phyloP scores from a whole-genome alignment of 805 yeast species.

The Pichia cephalocereana region DNA sequence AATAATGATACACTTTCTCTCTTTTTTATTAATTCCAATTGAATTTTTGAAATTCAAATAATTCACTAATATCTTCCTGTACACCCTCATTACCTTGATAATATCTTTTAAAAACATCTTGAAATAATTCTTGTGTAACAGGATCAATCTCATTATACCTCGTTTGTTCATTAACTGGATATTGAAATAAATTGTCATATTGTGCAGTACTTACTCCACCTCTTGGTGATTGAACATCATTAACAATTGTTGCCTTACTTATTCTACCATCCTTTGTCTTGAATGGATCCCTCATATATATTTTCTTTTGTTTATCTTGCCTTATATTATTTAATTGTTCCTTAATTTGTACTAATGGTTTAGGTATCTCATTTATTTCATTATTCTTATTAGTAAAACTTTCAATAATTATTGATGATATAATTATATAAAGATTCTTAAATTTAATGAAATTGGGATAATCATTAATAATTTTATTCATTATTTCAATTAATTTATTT shows the following conservation, averaged over 20 bases:
- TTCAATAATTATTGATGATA: constrained; percentile 13
- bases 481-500: constrained; percentile 6
- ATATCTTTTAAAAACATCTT: constrained; percentile 18
- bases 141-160: not conserved
- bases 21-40: not conserved
- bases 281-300: not conserved
- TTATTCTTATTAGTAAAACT: constrained; percentile 6
- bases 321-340: not conserved
- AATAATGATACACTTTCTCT: too few relatives aligned
- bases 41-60: constrained; percentile 5
- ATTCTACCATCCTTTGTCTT: not conserved
- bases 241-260: too few relatives aligned
- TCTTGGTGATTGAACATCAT: not conserved
- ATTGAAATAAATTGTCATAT: too few relatives aligned
- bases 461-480: constrained; percentile 13
- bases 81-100: constrained; percentile 13
- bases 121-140: constrained; percentile 18
- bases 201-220: not conserved
- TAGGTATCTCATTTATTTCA: not conserved
- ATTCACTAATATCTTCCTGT: constrained; percentile 1
- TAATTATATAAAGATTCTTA: constrained; percentile 13
- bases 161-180: too few relatives aligned
- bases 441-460: constrained; percentile 14
- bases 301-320: not conserved
- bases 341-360: constrained; percentile 1